These are phyloP conservation scores for Beauveria scarabaeidicola DNA, from an alignment of 2,329 filamentous ascomycete species.

Conservation along the genomic window DNA sequence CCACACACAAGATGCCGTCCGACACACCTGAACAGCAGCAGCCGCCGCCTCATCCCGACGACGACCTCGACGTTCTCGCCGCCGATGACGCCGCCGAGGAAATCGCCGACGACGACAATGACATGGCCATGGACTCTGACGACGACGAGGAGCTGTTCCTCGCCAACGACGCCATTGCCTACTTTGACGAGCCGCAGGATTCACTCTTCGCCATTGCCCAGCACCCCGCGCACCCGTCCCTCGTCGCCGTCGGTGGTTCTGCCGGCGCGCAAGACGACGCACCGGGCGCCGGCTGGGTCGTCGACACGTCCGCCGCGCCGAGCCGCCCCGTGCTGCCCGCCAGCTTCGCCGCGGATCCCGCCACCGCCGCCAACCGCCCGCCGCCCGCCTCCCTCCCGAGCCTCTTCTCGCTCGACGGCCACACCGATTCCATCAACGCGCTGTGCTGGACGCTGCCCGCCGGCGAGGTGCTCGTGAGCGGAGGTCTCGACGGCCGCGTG, in stretches of 20 bases:
- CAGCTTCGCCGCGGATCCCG: constrained; percentile 63
- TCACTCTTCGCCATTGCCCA: constrained; percentile 92
- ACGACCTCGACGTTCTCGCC: constrained; percentile 63
- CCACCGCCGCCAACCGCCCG: constrained; percentile 40
- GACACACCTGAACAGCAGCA: constrained; percentile 1
- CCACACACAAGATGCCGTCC: neutral
- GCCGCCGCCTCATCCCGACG: constrained; percentile 25
- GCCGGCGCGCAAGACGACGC: constrained; percentile 50
- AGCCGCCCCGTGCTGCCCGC: constrained; percentile 61
- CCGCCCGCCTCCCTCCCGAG: constrained; percentile 51
- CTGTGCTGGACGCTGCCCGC: constrained; percentile 74
- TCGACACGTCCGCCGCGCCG: constrained; percentile 61
- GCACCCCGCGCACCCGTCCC: constrained; percentile 68
- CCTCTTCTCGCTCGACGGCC: constrained; percentile 73
- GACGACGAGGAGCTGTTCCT: constrained; percentile 68
- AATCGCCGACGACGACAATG: constrained; percentile 50
- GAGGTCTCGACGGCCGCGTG: constrained; percentile 77
- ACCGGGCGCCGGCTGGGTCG: constrained; percentile 75
- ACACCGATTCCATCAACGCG: constrained; percentile 84
- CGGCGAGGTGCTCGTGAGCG: constrained; percentile 80
- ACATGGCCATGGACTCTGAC: constrained; percentile 73
- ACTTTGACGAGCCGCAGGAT: constrained; percentile 86
- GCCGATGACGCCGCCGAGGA: constrained; percentile 73
- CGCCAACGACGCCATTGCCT: constrained; percentile 85
- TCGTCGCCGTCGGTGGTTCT: constrained; percentile 79